A percentile compares a stretch with the other conserved stretches of the same genome.
These are phyloP conservation scores for Spergularia azorica DNA, from an alignment of 179 eudicot species.

Conservation along the genomic window DNA sequence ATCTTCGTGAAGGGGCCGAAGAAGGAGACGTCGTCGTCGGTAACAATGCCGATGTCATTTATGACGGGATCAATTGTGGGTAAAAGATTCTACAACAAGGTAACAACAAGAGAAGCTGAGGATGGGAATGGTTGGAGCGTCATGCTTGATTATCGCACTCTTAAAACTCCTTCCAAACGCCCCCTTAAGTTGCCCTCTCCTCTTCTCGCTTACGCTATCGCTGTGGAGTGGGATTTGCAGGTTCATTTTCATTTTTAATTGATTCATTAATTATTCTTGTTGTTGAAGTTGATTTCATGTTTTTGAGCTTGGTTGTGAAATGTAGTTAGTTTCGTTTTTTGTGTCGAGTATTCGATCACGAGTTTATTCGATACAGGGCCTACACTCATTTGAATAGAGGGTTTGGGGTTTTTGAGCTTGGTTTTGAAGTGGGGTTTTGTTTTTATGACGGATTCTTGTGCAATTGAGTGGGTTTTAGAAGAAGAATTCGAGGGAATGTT, in stretches of 20 bases:
- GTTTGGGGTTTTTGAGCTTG: background rate
- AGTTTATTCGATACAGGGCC: background rate
- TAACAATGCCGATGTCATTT: constrained; percentile 82
- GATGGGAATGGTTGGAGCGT: constrained; percentile 87
- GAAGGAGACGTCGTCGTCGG: constrained; percentile 41
- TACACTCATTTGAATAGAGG: too few species aligned
- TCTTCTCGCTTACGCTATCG: constrained; percentile 77
- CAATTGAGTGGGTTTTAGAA: background rate
- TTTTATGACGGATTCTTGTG: background rate
- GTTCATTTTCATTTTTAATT: constrained; percentile 27
- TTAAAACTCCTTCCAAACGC: constrained; percentile 74
- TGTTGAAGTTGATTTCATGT: background rate
- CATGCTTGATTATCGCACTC: constrained; percentile 89
- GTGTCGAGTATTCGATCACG: background rate
- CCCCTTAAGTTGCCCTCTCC: constrained; percentile 75
- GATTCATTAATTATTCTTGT: background rate
- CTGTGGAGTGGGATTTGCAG: constrained; percentile 98
- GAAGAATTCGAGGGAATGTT: background rate
- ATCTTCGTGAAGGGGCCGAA: constrained; percentile 41
- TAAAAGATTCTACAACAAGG: constrained; percentile 72
- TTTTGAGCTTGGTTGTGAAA: background rate
- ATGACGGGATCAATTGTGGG: constrained; percentile 93
- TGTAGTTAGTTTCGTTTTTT: background rate
- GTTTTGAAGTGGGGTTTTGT: background rate
- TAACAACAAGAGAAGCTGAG: constrained; percentile 70